Evolutionary conservation across 2,329 filamentous ascomycete genomes (phyloP).

Genomic region (Xylogone sp.): DNA sequence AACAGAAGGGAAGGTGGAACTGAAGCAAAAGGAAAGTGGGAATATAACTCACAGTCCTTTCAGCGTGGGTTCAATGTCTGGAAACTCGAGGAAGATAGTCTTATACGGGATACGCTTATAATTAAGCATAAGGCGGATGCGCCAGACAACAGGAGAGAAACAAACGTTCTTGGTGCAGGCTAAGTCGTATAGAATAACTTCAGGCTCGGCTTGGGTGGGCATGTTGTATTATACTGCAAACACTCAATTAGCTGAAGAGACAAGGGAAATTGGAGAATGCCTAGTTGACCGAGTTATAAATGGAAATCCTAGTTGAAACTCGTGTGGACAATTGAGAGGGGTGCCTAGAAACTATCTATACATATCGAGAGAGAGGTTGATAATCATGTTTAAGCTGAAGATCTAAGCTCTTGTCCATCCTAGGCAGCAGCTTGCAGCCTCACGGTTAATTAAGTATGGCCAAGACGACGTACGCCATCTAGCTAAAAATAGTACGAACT

Average conservation of each 20-base stretch:
- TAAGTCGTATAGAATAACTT: slow-evolving; percentile 38
- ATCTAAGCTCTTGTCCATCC: too few relatives aligned
- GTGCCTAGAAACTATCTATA: too few relatives aligned
- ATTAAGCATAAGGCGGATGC: slow-evolving; percentile 40
- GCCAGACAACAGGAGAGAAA: slow-evolving; percentile 39
- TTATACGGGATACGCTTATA: slow-evolving; percentile 37
- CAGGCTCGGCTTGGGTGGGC: slow-evolving; percentile 23
- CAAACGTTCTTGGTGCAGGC: slow-evolving; percentile 35
- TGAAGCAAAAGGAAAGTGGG: slow-evolving; percentile 6
- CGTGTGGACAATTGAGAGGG: too few relatives aligned
- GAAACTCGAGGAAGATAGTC: slow-evolving; percentile 39
- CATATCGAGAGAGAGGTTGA: too few relatives aligned
- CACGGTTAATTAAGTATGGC: too few relatives aligned
- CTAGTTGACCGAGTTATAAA: too few relatives aligned
- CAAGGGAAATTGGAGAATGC: too few relatives aligned
- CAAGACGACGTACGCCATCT: too few relatives aligned
- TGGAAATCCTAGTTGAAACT: too few relatives aligned
- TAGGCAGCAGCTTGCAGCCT: too few relatives aligned
- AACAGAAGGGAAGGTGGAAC: slow-evolving; percentile 1
- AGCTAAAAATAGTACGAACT: too few relatives aligned
- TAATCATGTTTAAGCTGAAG: too few relatives aligned
- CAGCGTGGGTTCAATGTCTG: slow-evolving; percentile 38
- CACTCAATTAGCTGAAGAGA: slow-evolving; percentile 6
- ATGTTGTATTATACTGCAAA: slow-evolving; percentile 15
- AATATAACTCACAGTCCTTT: slow-evolving; percentile 32